Percentiles rank a stretch among this genome's conserved stretches.
Evolutionary conservation across 768 basidiomycete species (phyloP).

Genomic region (Kondoa subrosea): DNA sequence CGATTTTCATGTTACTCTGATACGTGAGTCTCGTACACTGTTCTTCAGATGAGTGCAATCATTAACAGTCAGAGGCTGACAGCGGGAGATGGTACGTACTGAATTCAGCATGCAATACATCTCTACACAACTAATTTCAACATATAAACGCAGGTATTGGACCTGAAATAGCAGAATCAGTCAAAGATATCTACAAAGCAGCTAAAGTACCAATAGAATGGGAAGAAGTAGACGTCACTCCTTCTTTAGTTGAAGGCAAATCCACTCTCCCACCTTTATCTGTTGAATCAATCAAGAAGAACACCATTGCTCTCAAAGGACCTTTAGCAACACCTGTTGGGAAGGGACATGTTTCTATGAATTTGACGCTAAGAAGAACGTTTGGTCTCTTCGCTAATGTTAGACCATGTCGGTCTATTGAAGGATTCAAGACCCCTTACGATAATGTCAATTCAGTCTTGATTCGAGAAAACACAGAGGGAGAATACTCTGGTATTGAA

Average conservation of each 20-base stretch:
- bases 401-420: constrained; percentile 83
- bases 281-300: constrained; percentile 80
- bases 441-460: constrained; percentile 95
- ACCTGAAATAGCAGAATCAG: constrained; percentile 90
- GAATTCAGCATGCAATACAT: too few relatives aligned
- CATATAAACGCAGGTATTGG: constrained; percentile 74
- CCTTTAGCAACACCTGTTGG: constrained; percentile 85
- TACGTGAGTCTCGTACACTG: too few relatives aligned
- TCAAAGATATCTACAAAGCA: constrained; percentile 79
- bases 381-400: constrained; percentile 99
- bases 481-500: constrained; percentile 98
- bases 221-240: constrained; percentile 97
- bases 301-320: constrained; percentile 95
- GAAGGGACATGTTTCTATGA: constrained; percentile 70
- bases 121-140: too few relatives aligned
- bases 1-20: background rate
- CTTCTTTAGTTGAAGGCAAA: constrained; percentile 83
- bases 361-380: constrained; percentile 86
- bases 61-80: too few relatives aligned
- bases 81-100: too few relatives aligned
- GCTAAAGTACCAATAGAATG: constrained; percentile 92
- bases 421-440: constrained; percentile 95
- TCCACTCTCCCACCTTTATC: constrained; percentile 88
- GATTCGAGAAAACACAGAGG: constrained; percentile 98
- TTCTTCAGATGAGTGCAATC: too few relatives aligned